Evolutionary conservation across 2,329 filamentous ascomycete species (phyloP).

Genomic region (Diaporthe helianthi): DNA sequence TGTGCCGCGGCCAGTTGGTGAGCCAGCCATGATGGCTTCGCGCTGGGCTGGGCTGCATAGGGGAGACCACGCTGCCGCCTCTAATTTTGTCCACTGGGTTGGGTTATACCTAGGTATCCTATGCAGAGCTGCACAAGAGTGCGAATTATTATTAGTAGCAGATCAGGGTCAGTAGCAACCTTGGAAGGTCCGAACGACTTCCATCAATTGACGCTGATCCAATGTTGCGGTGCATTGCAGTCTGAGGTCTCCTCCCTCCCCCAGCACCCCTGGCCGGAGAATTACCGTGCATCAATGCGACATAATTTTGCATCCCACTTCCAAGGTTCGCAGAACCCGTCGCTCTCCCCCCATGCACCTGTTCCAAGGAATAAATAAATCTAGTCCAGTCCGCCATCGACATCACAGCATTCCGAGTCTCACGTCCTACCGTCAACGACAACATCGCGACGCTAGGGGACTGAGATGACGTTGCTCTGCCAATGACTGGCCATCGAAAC

Average conservation of each 20-base stretch:
- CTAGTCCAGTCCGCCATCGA: neutral
- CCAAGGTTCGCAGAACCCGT: too few species aligned
- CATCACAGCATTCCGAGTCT: neutral
- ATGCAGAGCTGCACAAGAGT: neutral
- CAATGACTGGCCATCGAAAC: neutral
- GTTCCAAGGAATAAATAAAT: conserved; percentile 9
- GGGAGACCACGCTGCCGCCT: neutral
- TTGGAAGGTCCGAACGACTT: too few species aligned
- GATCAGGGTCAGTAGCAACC: too few species aligned
- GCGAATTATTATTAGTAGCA: neutral
- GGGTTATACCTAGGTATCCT: too few species aligned
- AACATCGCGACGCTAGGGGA: conserved; percentile 2
- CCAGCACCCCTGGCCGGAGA: conserved; percentile 1
- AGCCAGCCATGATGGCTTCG: conserved; percentile 1
- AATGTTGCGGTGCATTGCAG: too few species aligned
- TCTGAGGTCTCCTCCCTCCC: neutral
- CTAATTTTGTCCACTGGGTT: conserved; percentile 1
- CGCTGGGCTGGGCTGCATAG: neutral
- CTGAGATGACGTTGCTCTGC: conserved; percentile 21
- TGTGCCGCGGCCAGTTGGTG: neutral
- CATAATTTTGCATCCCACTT: conserved; percentile 7
- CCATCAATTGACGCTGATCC: conserved; percentile 7
- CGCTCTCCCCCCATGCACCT: neutral
- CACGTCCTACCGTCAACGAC: neutral
- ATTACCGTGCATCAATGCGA: conserved; percentile 1